A percentile compares a stretch with the other conserved stretches of the same genome.
Evolutionary conservation across 202 grass and related monocot genomes (phyloP).

Genomic region (Hordeum pubiflorum): DNA sequence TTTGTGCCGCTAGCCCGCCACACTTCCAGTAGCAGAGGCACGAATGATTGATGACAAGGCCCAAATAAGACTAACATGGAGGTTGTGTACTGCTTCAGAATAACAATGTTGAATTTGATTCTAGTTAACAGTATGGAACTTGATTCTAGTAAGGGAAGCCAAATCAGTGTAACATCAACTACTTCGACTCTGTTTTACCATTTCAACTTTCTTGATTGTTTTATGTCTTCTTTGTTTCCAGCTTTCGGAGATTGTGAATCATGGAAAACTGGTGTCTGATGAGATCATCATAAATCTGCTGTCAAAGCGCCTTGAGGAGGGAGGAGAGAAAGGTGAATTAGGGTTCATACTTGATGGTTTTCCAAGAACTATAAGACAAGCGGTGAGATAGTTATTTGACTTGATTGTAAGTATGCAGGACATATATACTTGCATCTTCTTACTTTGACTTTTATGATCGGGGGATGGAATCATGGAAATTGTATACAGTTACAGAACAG

Average conservation of each 20-base stretch:
- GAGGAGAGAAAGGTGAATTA: slow-evolving; percentile 64
- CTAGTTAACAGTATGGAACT: not conserved
- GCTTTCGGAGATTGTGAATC: slow-evolving; percentile 83
- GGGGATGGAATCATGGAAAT: not conserved
- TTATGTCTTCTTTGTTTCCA: slow-evolving; percentile 27
- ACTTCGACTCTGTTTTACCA: not conserved
- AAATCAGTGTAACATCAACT: not conserved
- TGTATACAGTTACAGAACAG: not conserved
- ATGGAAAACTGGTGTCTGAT: slow-evolving; percentile 82
- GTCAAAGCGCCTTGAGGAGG: slow-evolving; percentile 71
- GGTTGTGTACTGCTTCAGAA: not conserved
- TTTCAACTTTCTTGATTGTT: not conserved
- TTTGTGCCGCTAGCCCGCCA: not conserved
- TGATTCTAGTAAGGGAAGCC: not conserved
- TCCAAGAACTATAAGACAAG: slow-evolving; percentile 87
- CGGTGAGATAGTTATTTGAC: slow-evolving; percentile 73
- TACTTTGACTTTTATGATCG: not conserved
- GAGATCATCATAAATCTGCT: slow-evolving; percentile 88
- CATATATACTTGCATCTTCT: slow-evolving; percentile 15
- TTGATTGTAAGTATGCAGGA: slow-evolving; percentile 39
- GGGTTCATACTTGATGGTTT: slow-evolving; percentile 98
- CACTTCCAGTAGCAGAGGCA: too few relatives aligned
- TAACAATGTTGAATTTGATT: not conserved
- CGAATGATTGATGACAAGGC: too few relatives aligned
- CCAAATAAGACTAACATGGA: not conserved